Evolutionary conservation across 176 grass and related monocot genomes (phyloP).

Genomic region (Calamus simplicifolius): DNA sequence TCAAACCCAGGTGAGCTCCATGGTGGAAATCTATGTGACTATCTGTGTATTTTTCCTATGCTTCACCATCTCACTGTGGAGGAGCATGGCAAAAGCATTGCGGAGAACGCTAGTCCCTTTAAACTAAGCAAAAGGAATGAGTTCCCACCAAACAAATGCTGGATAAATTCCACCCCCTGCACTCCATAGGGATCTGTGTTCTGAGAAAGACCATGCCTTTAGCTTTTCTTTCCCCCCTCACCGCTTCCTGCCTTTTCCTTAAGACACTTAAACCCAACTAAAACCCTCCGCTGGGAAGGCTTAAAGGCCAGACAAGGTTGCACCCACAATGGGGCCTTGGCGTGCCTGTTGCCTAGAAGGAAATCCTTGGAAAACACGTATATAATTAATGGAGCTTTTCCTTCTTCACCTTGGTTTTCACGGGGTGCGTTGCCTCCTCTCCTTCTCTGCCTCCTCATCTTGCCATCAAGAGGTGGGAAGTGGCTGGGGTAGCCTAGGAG

Average conservation of each 20-base stretch:
- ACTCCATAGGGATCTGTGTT: constrained; percentile 85
- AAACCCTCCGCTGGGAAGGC: constrained; percentile 10
- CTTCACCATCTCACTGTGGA: not conserved
- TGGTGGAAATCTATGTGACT: not conserved
- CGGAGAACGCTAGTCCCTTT: constrained; percentile 28
- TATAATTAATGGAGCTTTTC: not conserved
- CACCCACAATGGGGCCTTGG: not conserved
- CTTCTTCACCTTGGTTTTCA: not conserved
- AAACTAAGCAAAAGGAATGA: constrained; percentile 98
- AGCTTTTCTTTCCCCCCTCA: constrained; percentile 12
- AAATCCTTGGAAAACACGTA: constrained; percentile 12
- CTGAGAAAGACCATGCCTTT: constrained; percentile 27
- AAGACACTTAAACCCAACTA: constrained; percentile 3
- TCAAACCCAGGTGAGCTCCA: constrained; percentile 6
- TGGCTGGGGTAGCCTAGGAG: not conserved
- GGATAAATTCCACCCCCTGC: constrained; percentile 29
- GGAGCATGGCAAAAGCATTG: constrained; percentile 7
- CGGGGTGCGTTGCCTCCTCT: no score
- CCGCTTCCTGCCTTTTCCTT: constrained; percentile 11
- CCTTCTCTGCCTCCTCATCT: no score
- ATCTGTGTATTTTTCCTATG: no score
- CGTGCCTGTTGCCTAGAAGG: constrained; percentile 9
- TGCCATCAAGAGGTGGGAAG: no score
- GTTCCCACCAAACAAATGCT: constrained; percentile 39
- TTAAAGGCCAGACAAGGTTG: not conserved